Conservation (phyloP, 2,329 filamentous ascomycete genomes). For the Colletotrichum graminicola region DNA sequence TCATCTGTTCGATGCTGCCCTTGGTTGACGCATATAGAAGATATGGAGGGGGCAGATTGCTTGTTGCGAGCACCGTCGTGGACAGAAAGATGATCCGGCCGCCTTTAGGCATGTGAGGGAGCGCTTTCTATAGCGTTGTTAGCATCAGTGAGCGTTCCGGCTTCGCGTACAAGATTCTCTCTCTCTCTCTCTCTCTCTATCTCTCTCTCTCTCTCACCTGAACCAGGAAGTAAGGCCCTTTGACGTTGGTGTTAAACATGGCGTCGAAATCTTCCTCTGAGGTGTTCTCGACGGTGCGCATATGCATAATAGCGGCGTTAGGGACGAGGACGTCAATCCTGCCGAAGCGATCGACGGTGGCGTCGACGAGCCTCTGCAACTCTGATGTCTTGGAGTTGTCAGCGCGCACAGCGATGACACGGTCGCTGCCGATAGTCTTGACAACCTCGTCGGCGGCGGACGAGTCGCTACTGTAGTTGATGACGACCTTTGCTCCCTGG, state of each 20-base stretch:
- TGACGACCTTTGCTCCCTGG: conserved; percentile 67
- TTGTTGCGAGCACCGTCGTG: conserved; percentile 54
- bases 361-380: conserved; percentile 62
- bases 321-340: conserved; percentile 70
- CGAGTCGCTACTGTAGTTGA: conserved; percentile 66
- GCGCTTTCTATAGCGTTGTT: conserved; percentile 56
- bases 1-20: conserved; percentile 71
- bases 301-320: conserved; percentile 65
- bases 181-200: not conserved
- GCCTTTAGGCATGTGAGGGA: conserved; percentile 63
- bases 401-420: conserved; percentile 67
- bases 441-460: conserved; percentile 63
- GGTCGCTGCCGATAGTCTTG: conserved; percentile 58
- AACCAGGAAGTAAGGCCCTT: conserved; percentile 67
- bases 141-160: not conserved
- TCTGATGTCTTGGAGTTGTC: conserved; percentile 62
- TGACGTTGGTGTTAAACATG: conserved; percentile 66
- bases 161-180: not conserved
- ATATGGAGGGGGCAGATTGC: conserved; percentile 58
- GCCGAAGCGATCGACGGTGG: conserved; percentile 62
- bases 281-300: conserved; percentile 62
- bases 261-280: conserved; percentile 65
- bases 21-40: conserved; percentile 68
- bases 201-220: conserved; percentile 52
- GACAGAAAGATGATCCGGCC: conserved; percentile 66